These are phyloP conservation scores for Metschnikowia aberdeeniae DNA, from an alignment of 805 yeast species.

Conservation along the genomic window DNA sequence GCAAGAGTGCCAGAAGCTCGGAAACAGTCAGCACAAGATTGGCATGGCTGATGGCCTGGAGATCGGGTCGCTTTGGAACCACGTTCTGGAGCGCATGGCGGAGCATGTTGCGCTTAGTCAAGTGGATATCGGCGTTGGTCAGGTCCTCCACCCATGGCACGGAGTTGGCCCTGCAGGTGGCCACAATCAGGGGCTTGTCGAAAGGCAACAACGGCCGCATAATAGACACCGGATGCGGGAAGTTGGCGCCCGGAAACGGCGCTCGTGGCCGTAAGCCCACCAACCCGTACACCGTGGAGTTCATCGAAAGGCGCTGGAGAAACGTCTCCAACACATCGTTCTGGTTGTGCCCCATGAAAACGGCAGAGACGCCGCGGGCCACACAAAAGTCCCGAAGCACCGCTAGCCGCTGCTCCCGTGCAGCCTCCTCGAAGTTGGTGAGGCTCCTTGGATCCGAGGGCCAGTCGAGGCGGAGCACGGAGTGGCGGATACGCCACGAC, in stretches of 20 bases:
- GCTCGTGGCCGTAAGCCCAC: slow-evolving; percentile 44
- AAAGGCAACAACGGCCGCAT: slow-evolving; percentile 52
- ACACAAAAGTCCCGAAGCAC: slow-evolving; percentile 42
- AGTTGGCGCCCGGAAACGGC: slow-evolving; percentile 24
- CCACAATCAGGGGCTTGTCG: slow-evolving; percentile 41
- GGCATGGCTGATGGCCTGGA: slow-evolving; percentile 4
- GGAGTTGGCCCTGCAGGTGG: slow-evolving; percentile 38
- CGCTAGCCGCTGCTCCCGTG: slow-evolving; percentile 51
- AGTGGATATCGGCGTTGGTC: slow-evolving; percentile 50
- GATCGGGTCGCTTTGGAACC: slow-evolving; percentile 18
- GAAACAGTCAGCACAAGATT: slow-evolving; percentile 12
- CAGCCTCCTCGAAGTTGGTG: slow-evolving; percentile 53
- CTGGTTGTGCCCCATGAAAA: slow-evolving; percentile 63
- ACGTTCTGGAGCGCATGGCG: slow-evolving; percentile 34
- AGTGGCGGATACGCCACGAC: slow-evolving; percentile 34
- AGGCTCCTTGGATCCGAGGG: slow-evolving; percentile 25
- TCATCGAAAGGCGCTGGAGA: slow-evolving; percentile 46
- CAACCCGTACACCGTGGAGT: slow-evolving; percentile 49
- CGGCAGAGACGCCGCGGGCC: slow-evolving; percentile 23
- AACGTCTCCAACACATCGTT: slow-evolving; percentile 75
- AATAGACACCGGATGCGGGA: slow-evolving; percentile 12
- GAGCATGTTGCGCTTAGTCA: slow-evolving; percentile 57
- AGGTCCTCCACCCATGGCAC: slow-evolving; percentile 68
- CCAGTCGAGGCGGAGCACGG: slow-evolving; percentile 25
- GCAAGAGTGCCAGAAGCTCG: slow-evolving; percentile 6